Conservation (phyloP, 768 basidiomycete genomes). For the Boletus vermiculosoides region DNA sequence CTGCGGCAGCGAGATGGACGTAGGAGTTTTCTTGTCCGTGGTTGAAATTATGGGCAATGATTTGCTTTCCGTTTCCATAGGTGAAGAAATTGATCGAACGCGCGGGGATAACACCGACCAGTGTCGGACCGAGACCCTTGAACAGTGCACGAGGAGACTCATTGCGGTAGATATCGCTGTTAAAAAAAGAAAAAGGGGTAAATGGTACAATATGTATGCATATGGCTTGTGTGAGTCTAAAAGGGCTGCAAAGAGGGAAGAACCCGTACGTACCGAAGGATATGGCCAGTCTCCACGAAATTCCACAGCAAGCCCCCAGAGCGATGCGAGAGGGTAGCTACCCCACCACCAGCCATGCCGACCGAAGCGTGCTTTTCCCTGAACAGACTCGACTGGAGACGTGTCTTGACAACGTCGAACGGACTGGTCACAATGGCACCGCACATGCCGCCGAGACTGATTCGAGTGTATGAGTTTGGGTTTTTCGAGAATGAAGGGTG, state of each 20-base stretch:
- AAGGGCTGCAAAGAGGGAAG: background rate
- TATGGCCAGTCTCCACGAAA: conserved; percentile 92
- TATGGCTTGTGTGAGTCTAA: background rate
- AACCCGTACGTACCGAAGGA: conserved; percentile 62
- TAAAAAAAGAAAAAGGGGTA: background rate
- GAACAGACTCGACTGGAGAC: conserved; percentile 90
- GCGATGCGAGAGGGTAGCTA: conserved; percentile 31
- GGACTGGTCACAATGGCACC: conserved; percentile 96
- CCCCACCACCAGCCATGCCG: conserved; percentile 33
- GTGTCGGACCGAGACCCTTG: conserved; percentile 90
- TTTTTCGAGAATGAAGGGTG: background rate
- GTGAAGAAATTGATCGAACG: conserved; percentile 98
- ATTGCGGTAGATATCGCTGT: conserved; percentile 82
- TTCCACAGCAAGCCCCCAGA: conserved; percentile 72
- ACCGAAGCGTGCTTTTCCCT: conserved; percentile 40
- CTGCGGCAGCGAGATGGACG: conserved; percentile 85
- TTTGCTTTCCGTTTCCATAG: conserved; percentile 93
- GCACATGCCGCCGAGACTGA: conserved; percentile 93
- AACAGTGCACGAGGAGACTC: conserved; percentile 90
- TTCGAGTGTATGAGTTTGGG: conserved; percentile 1
- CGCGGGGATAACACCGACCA: conserved; percentile 94
- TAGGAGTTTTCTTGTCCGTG: conserved; percentile 72
- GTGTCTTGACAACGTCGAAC: conserved; percentile 98
- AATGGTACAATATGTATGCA: background rate
- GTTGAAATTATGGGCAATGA: conserved; percentile 84